Conservation (phyloP, 2,329 filamentous ascomycete genomes). For the Sphaerostilbella broomeana region DNA sequence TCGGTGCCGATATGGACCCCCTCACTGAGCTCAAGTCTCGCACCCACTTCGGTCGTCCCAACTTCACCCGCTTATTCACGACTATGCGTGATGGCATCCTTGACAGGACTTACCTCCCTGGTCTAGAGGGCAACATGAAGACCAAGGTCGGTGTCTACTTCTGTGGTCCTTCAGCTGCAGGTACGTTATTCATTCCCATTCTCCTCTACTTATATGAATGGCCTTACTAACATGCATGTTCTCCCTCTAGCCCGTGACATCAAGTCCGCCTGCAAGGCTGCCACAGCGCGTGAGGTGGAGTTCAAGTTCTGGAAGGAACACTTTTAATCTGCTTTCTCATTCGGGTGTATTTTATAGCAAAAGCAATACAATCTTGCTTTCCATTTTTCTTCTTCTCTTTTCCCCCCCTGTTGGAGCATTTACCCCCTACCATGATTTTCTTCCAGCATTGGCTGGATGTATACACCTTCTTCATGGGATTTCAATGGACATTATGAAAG, state of each 20-base stretch:
- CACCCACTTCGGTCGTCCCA: constrained; percentile 91
- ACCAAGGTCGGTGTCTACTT: constrained; percentile 97
- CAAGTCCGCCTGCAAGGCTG: constrained; percentile 68
- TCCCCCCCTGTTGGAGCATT: no score
- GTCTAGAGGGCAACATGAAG: constrained; percentile 66
- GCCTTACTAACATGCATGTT: constrained; percentile 14
- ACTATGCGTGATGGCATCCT: constrained; percentile 85
- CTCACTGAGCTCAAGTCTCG: constrained; percentile 83
- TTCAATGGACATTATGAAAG: no score
- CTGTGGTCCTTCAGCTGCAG: constrained; percentile 74
- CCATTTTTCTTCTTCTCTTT: no score
- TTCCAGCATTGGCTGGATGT: no score
- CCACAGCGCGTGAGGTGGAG: constrained; percentile 69
- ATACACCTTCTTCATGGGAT: no score
- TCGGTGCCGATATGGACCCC: constrained; percentile 81
- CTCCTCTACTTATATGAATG: neutral
- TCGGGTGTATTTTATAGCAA: constrained; percentile 1
- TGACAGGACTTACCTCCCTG: constrained; percentile 77
- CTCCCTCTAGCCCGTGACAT: constrained; percentile 65
- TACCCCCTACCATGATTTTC: no score
- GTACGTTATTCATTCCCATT: constrained; percentile 32
- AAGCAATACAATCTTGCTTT: neutral
- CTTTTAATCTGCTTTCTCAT: constrained; percentile 40
- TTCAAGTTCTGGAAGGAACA: constrained; percentile 99
- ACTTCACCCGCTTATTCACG: constrained; percentile 73